Percentiles rank a stretch among this genome's conserved stretches.
Conservation (phyloP, 2,329 filamentous ascomycete genomes). For the Cercospora brassicicola region DNA sequence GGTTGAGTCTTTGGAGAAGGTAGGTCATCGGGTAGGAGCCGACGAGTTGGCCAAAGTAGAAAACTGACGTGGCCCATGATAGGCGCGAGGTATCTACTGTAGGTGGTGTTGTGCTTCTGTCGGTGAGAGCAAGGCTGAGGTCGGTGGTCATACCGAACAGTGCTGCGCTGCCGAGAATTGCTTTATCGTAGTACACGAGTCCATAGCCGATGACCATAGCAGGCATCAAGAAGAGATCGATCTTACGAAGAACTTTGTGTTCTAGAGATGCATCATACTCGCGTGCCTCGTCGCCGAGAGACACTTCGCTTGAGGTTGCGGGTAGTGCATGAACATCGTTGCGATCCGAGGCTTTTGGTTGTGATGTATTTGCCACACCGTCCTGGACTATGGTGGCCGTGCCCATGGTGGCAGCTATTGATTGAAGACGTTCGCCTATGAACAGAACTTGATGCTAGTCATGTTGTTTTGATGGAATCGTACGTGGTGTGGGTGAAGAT, state of each 20-base stretch:
- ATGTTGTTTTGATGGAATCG: not conserved
- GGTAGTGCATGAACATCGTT: not conserved
- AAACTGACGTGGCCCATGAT: constrained; percentile 39
- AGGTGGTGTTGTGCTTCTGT: not conserved
- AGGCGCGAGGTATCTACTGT: not conserved
- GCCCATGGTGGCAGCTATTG: not conserved
- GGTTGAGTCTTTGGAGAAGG: constrained; percentile 45
- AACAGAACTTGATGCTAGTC: not conserved
- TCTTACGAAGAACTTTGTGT: constrained; percentile 2
- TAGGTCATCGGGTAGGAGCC: constrained; percentile 47
- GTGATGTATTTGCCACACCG: not conserved
- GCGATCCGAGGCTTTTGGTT: not conserved
- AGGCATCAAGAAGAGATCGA: constrained; percentile 2
- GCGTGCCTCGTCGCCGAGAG: not conserved
- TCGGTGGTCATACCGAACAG: constrained; percentile 3
- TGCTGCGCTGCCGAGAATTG: constrained; percentile 6
- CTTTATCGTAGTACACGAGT: not conserved
- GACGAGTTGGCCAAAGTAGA: constrained; percentile 50
- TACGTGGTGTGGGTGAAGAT: not conserved
- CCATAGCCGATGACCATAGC: constrained; percentile 5
- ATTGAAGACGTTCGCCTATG: not conserved
- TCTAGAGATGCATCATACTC: not conserved
- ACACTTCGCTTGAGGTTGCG: not conserved
- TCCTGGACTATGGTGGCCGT: not conserved
- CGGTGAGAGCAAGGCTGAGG: constrained; percentile 1